Evolutionary conservation across 1,139 yeast species (phyloP), one percentile per base, ranked within the genome.

Genomic region (Debaryomyces psychrophilus): DNA sequence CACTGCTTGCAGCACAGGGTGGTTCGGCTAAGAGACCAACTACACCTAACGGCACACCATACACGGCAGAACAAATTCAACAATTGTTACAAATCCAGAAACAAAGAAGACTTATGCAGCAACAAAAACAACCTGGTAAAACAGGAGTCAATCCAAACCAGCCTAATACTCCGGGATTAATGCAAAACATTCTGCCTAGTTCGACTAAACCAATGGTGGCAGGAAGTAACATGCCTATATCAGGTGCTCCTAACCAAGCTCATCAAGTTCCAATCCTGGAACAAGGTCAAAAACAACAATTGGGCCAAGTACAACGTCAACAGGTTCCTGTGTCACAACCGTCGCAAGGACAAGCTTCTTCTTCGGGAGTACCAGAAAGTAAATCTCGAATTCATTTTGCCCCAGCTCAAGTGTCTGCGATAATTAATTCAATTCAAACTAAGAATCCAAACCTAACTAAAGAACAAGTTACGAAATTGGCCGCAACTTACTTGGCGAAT

Each of bases 401-500:
- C 1, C 76, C 83, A 17, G 81, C 84, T 1, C 92, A 85, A 57
- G 85, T 86, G 2, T 78, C 88, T 6, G 86, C 87, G 1, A 76
- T 87, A 43, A 81, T 87, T 48, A 82, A 79, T 51, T 85, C 86
- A 44, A 83, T 86, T 46, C 87, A 84, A 55, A 72, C 78, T 15
- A 86, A 85, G 58, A 81, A 87, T 58, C 95, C 95, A 1, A 77
- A 76, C 25, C 69, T 85, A 58, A 73, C 85, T 2, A 83, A 84
- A 50, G 88, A 83, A 47, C 90, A 86, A 55, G 90, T 85, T 1
- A 83, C 89, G 0, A 81, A 83, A 54, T 68, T 84, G 50, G 92
- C 92, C 0, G 88, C 87, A 6, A 81, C 84, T 27, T 85, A 85
- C 57, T 68, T 86, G 49, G 87, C 87, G 3, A 79, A 74, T 50